Conservation (phyloP, 106 monocot species). For the Gastrodia elata region DNA sequence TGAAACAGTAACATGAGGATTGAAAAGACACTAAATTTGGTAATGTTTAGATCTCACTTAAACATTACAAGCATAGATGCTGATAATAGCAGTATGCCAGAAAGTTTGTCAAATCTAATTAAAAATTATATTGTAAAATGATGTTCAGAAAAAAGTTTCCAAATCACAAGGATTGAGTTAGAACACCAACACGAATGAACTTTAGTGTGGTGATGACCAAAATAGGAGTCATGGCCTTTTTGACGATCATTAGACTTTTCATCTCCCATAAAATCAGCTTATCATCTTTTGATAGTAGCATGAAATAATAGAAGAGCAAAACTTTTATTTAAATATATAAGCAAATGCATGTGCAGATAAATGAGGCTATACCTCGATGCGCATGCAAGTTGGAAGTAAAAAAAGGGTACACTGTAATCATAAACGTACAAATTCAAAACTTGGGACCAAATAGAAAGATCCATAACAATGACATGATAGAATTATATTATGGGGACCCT, state of each 20-base stretch:
- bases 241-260: background rate
- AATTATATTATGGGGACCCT: too few species aligned
- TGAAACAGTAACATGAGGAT: too few species aligned
- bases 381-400: background rate
- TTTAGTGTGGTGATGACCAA: background rate
- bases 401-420: background rate
- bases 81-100: background rate
- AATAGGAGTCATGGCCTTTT: background rate
- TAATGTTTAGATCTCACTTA: background rate
- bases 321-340: background rate
- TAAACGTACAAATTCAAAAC: background rate
- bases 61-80: background rate
- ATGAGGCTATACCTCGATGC: background rate
- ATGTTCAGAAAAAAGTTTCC: background rate
- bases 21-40: background rate
- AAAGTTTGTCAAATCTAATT: background rate
- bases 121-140: background rate
- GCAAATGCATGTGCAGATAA: background rate
- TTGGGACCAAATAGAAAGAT: background rate
- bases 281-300: background rate
- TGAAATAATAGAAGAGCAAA: background rate
- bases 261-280: background rate
- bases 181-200: background rate
- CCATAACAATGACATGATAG: too few species aligned
- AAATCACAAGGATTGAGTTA: background rate